Conservation (phyloP, 176 grass and related monocot genomes). For the Bothriochloa decipiens region DNA sequence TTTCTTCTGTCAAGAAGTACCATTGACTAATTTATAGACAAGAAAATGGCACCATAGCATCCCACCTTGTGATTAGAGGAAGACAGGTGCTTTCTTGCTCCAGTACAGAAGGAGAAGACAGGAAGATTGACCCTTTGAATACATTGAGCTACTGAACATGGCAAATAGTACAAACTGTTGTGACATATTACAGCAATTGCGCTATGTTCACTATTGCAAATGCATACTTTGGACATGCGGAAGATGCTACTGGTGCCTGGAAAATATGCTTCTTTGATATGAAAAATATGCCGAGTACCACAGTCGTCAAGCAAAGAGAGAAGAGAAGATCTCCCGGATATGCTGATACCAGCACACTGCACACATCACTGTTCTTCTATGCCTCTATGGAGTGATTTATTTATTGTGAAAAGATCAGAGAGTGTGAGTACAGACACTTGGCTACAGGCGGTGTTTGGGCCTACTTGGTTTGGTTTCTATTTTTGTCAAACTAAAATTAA, state of each 20-base stretch:
- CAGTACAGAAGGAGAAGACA: background rate
- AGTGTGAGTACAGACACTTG: no score
- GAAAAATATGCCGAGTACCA: conserved; percentile 39
- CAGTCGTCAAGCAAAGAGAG: conserved; percentile 19
- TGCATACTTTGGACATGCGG: background rate
- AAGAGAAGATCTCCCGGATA: conserved; percentile 42
- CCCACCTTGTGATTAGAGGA: background rate
- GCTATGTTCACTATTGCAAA: conserved; percentile 3
- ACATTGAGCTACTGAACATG: background rate
- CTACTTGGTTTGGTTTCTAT: no score
- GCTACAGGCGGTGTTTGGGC: no score
- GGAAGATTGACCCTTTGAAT: background rate
- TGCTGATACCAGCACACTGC: conserved; percentile 33
- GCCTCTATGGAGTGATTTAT: no score
- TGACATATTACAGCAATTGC: background rate
- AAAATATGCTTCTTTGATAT: conserved; percentile 36
- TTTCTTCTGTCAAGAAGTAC: no score
- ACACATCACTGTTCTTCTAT: no score
- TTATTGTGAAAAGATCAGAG: no score
- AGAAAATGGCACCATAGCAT: background rate
- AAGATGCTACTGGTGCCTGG: conserved; percentile 23
- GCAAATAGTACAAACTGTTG: background rate
- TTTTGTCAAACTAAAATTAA: no score
- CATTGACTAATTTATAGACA: no score
- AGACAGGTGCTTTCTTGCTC: background rate